Evolutionary conservation across 1,284 basidiomycete species (phyloP).

Genomic region (Ganoderma meredithae): DNA sequence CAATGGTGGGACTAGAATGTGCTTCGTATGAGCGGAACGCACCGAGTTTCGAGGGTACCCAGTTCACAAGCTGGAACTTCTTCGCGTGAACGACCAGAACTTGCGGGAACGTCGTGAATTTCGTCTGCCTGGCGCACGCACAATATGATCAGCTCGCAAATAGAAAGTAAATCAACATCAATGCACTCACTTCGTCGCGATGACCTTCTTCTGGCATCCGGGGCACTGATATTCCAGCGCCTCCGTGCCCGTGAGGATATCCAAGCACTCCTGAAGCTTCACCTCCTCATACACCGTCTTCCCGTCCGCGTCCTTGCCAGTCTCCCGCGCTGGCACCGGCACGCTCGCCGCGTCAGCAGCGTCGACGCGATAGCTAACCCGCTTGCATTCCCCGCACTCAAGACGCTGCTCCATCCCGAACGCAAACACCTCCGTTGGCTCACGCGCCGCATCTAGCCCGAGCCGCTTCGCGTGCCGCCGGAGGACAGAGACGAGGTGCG

Average conservation of each 20-base stretch:
- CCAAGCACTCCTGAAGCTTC: constrained; percentile 73
- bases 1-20: neutral
- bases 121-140: constrained; percentile 59
- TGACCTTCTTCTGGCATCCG: constrained; percentile 66
- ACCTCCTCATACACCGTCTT: constrained; percentile 78
- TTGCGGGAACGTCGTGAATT: constrained; percentile 89
- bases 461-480: constrained; percentile 70
- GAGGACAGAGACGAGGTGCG: constrained; percentile 78
- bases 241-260: constrained; percentile 71
- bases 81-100: constrained; percentile 91
- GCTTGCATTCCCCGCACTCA: constrained; percentile 82
- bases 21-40: constrained; percentile 12
- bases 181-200: constrained; percentile 64
- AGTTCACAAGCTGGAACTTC: constrained; percentile 96
- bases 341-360: constrained; percentile 82
- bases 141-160: neutral
- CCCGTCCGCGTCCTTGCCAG: constrained; percentile 62
- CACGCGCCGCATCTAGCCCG: constrained; percentile 38
- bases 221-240: constrained; percentile 78
- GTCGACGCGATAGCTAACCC: constrained; percentile 92
- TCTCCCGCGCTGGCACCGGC: constrained; percentile 74
- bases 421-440: constrained; percentile 78
- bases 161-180: neutral
- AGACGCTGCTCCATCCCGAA: constrained; percentile 89
- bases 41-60: constrained; percentile 97